phyloP scores from a whole-genome alignment of 352 stramenopile species.

The Thalassiosira exigua region DNA sequence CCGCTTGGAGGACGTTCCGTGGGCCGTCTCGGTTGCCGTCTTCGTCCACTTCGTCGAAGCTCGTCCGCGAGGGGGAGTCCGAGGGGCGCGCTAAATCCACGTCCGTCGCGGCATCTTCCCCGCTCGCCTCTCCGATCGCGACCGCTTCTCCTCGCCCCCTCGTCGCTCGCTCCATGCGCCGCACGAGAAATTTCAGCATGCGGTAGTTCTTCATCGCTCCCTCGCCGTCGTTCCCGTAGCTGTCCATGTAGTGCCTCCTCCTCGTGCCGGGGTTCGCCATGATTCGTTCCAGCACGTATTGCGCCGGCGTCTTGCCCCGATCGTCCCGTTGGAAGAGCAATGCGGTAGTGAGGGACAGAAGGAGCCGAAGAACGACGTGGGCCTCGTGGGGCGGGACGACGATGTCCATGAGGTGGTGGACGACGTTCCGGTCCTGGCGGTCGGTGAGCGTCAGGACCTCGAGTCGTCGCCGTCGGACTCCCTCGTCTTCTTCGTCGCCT shows the following conservation, averaged over 20 bases:
- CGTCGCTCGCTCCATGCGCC: slow-evolving; percentile 18
- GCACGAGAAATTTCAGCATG: slow-evolving; percentile 47
- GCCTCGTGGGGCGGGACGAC: slow-evolving; percentile 15
- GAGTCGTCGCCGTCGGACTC: slow-evolving; percentile 3
- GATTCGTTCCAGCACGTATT: slow-evolving; percentile 34
- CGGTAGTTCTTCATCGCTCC: slow-evolving; percentile 22
- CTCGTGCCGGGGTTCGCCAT: background rate
- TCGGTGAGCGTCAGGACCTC: slow-evolving; percentile 35
- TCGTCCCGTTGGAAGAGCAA: slow-evolving; percentile 30
- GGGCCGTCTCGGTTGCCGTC: too few species aligned
- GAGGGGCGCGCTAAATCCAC: too few species aligned
- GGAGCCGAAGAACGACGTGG: slow-evolving; percentile 23
- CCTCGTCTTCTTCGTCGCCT: slow-evolving; percentile 13
- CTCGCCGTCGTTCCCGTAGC: slow-evolving; percentile 22
- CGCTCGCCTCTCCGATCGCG: too few species aligned
- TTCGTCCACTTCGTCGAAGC: too few species aligned
- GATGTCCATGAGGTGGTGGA: slow-evolving; percentile 43
- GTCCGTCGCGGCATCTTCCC: too few species aligned
- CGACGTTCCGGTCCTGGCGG: slow-evolving; percentile 40
- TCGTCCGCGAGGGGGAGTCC: too few species aligned
- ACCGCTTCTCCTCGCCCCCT: background rate
- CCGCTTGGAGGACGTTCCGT: background rate
- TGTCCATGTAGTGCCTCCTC: slow-evolving; percentile 14
- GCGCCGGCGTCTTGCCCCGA: slow-evolving; percentile 30
- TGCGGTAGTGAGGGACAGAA: slow-evolving; percentile 9